Evolutionary conservation across 2,329 filamentous ascomycete species (phyloP).

Genomic region (Cladosporium sp.): DNA sequence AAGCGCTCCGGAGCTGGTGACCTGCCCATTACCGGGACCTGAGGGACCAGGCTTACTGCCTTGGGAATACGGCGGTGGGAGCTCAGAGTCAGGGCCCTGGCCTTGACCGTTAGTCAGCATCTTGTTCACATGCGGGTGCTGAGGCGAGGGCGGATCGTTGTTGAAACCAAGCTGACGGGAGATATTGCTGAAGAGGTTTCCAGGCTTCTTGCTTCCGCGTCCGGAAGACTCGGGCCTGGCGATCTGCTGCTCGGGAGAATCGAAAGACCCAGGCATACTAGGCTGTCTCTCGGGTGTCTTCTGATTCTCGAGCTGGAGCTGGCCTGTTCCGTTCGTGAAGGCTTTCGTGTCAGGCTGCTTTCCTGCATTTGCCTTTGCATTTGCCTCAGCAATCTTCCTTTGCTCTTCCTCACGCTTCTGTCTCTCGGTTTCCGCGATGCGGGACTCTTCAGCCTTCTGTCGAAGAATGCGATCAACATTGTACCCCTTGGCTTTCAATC

Average conservation of each 20-base stretch:
- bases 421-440: slow-evolving; percentile 78
- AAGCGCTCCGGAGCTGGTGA: slow-evolving; percentile 43
- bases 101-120: slow-evolving; percentile 21
- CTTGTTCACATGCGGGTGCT: slow-evolving; percentile 25
- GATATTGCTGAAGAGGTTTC: slow-evolving; percentile 64
- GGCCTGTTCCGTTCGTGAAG: slow-evolving; percentile 4
- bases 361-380: not conserved
- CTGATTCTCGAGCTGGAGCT: slow-evolving; percentile 5
- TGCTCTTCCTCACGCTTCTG: slow-evolving; percentile 60
- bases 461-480: slow-evolving; percentile 93
- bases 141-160: slow-evolving; percentile 13
- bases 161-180: slow-evolving; percentile 67
- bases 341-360: slow-evolving; percentile 1
- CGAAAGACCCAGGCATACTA: slow-evolving; percentile 72
- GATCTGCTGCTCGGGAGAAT: slow-evolving; percentile 47
- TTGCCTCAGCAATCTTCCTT: slow-evolving; percentile 41
- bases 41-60: not conserved
- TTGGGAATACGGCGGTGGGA: slow-evolving; percentile 32
- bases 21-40: slow-evolving; percentile 20
- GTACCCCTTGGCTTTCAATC: slow-evolving; percentile 82
- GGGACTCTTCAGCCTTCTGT: slow-evolving; percentile 80
- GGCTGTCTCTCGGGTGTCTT: slow-evolving; percentile 24
- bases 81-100: slow-evolving; percentile 14
- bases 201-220: slow-evolving; percentile 38
- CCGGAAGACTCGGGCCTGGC: slow-evolving; percentile 1